phyloP scores from a whole-genome alignment of 139 green algal species.

The Chlamydomonas applanata region DNA sequence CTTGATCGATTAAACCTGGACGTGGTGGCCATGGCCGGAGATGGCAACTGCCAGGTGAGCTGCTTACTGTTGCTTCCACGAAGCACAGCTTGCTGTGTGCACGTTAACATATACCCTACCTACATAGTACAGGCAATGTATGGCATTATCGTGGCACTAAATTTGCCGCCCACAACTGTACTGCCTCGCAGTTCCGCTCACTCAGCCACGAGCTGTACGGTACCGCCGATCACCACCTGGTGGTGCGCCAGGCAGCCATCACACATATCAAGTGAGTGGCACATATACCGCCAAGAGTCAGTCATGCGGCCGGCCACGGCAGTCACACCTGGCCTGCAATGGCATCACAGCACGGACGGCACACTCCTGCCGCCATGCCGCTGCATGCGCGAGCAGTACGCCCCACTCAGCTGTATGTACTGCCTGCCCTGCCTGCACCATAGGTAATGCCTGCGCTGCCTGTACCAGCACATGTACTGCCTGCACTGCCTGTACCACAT shows the following conservation, averaged over 20 bases:
- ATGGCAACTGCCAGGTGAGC: slow-evolving; percentile 62
- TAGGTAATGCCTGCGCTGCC: too few relatives aligned
- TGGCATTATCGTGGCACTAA: neutral
- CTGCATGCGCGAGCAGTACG: too few relatives aligned
- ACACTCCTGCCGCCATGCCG: too few relatives aligned
- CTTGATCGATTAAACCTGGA: slow-evolving; percentile 58
- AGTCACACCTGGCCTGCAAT: too few relatives aligned
- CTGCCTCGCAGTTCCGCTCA: slow-evolving; percentile 51
- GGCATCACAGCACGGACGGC: too few relatives aligned
- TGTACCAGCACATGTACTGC: too few relatives aligned
- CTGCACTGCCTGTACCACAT: neutral
- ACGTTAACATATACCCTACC: neutral
- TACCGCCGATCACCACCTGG: slow-evolving; percentile 46
- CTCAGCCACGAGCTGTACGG: slow-evolving; percentile 60
- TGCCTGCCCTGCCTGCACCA: too few relatives aligned
- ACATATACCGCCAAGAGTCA: too few relatives aligned
- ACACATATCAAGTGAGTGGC: slow-evolving; percentile 38
- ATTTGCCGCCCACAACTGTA: neutral
- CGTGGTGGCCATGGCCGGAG: slow-evolving; percentile 48
- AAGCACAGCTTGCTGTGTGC: neutral
- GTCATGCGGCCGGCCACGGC: too few relatives aligned
- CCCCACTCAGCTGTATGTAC: too few relatives aligned
- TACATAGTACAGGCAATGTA: neutral
- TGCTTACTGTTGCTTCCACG: neutral
- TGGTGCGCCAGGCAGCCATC: slow-evolving; percentile 45